Conservation (phyloP, 2,329 filamentous ascomycete genomes). For the Aspergillus alliaceus region DNA sequence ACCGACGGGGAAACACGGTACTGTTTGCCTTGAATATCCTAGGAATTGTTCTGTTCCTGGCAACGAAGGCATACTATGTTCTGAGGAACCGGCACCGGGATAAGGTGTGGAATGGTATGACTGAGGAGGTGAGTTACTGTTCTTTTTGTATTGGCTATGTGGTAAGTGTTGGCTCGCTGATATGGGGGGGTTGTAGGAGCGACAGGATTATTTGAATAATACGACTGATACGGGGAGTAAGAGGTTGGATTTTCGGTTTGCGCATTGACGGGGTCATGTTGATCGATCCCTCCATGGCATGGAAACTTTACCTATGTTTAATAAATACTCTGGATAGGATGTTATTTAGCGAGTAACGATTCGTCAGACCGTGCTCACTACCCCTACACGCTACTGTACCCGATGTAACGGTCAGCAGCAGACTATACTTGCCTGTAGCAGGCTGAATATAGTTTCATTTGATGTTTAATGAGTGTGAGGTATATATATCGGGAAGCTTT, state of each 20-base stretch:
- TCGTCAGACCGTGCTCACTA: too few relatives aligned
- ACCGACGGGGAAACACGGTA: conserved; percentile 2
- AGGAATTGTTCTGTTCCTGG: neutral
- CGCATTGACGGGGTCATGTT: conserved; percentile 5
- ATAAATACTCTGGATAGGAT: too few relatives aligned
- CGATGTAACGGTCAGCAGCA: too few relatives aligned
- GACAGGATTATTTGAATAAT: conserved; percentile 45
- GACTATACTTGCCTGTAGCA: too few relatives aligned
- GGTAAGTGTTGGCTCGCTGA: neutral
- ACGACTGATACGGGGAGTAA: conserved; percentile 49
- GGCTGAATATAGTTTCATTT: too few relatives aligned
- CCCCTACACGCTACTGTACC: too few relatives aligned
- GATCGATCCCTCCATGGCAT: too few relatives aligned
- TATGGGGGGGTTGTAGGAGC: conserved; percentile 2
- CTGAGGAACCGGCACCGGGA: conserved; percentile 40
- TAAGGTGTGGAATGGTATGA: conserved; percentile 30
- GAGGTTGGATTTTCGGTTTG: conserved; percentile 21
- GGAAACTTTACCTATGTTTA: too few relatives aligned
- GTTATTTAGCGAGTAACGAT: too few relatives aligned
- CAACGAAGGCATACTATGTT: conserved; percentile 1
- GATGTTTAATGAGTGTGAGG: too few relatives aligned
- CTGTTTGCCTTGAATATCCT: conserved; percentile 4
- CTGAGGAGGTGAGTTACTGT: conserved; percentile 31
- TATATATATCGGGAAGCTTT: too few relatives aligned
- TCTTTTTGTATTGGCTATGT: neutral